Percentiles rank a stretch among this genome's conserved stretches.
These are phyloP conservation scores for Circinella minor DNA, from an alignment of 371 early-diverging fungal genomes.

Conservation along the genomic window DNA sequence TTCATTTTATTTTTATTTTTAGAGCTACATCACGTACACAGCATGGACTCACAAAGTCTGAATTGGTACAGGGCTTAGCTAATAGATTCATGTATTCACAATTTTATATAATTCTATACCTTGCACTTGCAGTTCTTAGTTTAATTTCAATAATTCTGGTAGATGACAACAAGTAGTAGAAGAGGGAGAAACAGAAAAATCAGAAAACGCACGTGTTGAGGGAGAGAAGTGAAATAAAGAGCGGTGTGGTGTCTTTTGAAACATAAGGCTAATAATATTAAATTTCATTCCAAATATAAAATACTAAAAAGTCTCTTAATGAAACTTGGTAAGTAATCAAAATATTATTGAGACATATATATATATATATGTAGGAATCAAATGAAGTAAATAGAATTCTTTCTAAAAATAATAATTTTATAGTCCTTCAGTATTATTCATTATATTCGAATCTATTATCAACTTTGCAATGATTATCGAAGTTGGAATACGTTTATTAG, in stretches of 20 bases:
- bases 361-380: too few species aligned
- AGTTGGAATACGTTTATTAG: conserved; percentile 68
- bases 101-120: conserved; percentile 72
- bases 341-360: neutral
- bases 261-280: too few species aligned
- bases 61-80: conserved; percentile 73
- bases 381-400: too few species aligned
- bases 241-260: neutral
- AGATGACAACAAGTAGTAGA: conserved; percentile 11
- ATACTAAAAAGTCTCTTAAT: conserved; percentile 33
- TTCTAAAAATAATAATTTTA: too few species aligned
- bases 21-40: conserved; percentile 28
- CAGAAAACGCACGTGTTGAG: neutral
- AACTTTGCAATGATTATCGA: conserved; percentile 79
- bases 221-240: too few species aligned
- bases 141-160: conserved; percentile 69
- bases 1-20: neutral
- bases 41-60: conserved; percentile 63
- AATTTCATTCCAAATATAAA: too few species aligned
- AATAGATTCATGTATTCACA: conserved; percentile 81
- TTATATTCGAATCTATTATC: conserved; percentile 72
- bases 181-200: neutral
- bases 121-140: conserved; percentile 68
- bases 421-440: conserved; percentile 55
- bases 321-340: conserved; percentile 44